Conservation (phyloP, 2,329 filamentous ascomycete species). For the Pseudogymnoascus sp. region DNA sequence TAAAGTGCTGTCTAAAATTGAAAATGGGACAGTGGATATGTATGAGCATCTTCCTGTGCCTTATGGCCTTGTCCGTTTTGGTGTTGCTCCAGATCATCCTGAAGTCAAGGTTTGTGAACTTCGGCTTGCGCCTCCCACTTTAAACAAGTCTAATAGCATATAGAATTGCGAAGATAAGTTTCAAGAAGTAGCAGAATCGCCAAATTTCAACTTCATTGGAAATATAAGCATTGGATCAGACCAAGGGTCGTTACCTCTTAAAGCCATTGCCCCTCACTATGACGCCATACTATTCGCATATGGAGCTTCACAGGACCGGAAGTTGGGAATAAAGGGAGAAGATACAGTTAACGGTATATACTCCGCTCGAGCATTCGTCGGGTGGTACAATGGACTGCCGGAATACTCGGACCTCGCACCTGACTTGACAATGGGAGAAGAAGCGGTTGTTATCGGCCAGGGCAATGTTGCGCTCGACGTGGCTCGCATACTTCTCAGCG, state of each 20-base stretch:
- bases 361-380: slow-evolving; percentile 87
- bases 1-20: slow-evolving; percentile 69
- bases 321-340: slow-evolving; percentile 74
- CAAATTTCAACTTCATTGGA: slow-evolving; percentile 82
- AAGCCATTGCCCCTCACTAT: slow-evolving; percentile 69
- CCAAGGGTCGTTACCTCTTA: slow-evolving; percentile 53
- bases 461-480: slow-evolving; percentile 96
- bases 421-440: slow-evolving; percentile 65
- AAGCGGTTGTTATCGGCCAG: slow-evolving; percentile 84
- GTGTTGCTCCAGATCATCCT: slow-evolving; percentile 95
- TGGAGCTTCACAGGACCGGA: slow-evolving; percentile 77
- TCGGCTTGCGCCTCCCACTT: not conserved
- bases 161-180: slow-evolving; percentile 96
- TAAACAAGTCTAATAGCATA: slow-evolving; percentile 13
- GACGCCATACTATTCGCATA: slow-evolving; percentile 90
- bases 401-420: slow-evolving; percentile 68
- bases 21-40: slow-evolving; percentile 77
- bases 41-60: slow-evolving; percentile 90
- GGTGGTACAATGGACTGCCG: slow-evolving; percentile 96
- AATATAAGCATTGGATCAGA: slow-evolving; percentile 70
- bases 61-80: slow-evolving; percentile 85
- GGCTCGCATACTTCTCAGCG: slow-evolving; percentile 74
- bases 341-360: slow-evolving; percentile 64
- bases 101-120: slow-evolving; percentile 72
- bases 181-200: slow-evolving; percentile 73